Percentiles rank a stretch among this genome's conserved stretches.
Conservation (phyloP, 768 basidiomycete genomes). For the Hygrophorus pudorinus region DNA sequence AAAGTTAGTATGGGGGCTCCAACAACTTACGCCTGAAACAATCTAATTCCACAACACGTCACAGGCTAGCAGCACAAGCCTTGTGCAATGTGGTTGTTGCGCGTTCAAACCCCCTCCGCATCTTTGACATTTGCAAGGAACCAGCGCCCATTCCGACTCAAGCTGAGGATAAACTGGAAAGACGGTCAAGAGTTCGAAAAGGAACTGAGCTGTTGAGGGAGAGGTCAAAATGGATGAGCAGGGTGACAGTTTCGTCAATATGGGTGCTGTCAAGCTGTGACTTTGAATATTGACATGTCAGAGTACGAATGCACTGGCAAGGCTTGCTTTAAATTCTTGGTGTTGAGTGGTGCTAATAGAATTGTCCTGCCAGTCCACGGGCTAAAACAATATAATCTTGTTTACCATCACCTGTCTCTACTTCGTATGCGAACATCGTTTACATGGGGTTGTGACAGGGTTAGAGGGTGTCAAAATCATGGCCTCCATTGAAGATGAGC, state of each 20-base stretch:
- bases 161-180: constrained; percentile 53
- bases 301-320: constrained; percentile 9
- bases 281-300: constrained; percentile 20
- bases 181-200: constrained; percentile 41
- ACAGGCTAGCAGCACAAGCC: constrained; percentile 38
- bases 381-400: constrained; percentile 32
- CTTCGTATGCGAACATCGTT: constrained; percentile 65
- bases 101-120: constrained; percentile 67
- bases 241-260: constrained; percentile 74
- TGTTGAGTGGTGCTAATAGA: constrained; percentile 9
- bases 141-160: constrained; percentile 43
- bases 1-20: too few relatives aligned
- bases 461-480: constrained; percentile 73
- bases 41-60: constrained; percentile 27
- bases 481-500: constrained; percentile 65
- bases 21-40: too few relatives aligned
- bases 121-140: constrained; percentile 82
- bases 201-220: constrained; percentile 70
- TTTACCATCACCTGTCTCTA: constrained; percentile 62
- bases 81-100: constrained; percentile 86
- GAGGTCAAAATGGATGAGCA: constrained; percentile 71
- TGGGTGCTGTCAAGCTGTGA: constrained; percentile 58
- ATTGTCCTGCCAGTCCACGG: constrained; percentile 34
- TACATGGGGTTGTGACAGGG: constrained; percentile 87
- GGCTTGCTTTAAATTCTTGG: not conserved